Evolutionary conservation across 768 basidiomycete genomes (phyloP).

Genomic region (Calvatia gigantea): DNA sequence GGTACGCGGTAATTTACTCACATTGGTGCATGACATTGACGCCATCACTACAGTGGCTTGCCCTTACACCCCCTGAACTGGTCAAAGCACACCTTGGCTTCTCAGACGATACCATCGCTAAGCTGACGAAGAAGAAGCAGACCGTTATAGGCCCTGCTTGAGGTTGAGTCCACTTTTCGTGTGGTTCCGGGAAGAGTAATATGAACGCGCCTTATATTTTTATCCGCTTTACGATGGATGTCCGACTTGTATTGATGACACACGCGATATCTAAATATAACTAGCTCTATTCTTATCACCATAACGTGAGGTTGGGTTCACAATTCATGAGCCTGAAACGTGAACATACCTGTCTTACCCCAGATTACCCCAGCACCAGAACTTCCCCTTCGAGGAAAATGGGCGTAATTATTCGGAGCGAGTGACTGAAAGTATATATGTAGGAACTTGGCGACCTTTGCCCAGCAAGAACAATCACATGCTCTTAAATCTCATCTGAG

Average conservation of each 20-base stretch:
- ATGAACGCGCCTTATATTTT: neutral
- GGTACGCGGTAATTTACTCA: neutral
- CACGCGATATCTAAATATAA: constrained; percentile 6
- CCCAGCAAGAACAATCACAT: no score
- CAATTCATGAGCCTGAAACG: neutral
- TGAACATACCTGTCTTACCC: neutral
- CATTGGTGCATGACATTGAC: neutral
- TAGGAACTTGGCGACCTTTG: no score
- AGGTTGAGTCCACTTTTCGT: neutral
- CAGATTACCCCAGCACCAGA: no score
- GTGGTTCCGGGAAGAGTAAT: neutral
- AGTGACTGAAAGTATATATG: no score
- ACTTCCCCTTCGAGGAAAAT: no score
- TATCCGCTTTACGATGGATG: neutral
- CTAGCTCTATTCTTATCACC: constrained; percentile 4
- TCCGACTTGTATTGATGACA: constrained; percentile 2
- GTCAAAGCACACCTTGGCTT: constrained; percentile 40
- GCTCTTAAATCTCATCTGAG: no score
- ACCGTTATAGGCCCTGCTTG: constrained; percentile 27
- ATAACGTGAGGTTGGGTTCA: neutral
- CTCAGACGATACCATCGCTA: constrained; percentile 28
- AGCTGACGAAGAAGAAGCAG: constrained; percentile 36
- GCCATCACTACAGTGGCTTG: constrained; percentile 31
- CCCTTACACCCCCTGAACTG: constrained; percentile 36
- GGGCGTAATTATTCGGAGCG: no score